Evolutionary conservation across 2,329 filamentous ascomycete genomes (phyloP).

Genomic region (Aspergillus hiratsukae): DNA sequence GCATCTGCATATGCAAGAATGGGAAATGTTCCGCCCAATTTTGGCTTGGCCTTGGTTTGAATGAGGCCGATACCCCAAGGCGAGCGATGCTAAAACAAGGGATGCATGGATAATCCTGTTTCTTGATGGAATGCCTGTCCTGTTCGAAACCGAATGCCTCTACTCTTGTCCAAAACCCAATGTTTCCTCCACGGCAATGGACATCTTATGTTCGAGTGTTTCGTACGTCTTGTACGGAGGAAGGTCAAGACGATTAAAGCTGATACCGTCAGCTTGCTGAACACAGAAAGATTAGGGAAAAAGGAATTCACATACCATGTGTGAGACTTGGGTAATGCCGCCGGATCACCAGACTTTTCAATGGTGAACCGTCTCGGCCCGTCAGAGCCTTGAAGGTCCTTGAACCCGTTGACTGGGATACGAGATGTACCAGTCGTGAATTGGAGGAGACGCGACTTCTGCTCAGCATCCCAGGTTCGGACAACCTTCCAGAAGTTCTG

Average conservation of each 20-base stretch:
- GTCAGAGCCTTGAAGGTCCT: constrained; percentile 95
- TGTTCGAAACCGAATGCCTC: constrained; percentile 8
- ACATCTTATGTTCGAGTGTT: constrained; percentile 79
- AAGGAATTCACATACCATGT: constrained; percentile 69
- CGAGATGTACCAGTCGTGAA: constrained; percentile 96
- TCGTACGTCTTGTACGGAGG: constrained; percentile 90
- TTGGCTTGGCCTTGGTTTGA: background rate
- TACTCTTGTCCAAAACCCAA: constrained; percentile 99
- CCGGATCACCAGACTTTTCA: constrained; percentile 90
- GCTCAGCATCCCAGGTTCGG: constrained; percentile 93
- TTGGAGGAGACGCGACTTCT: constrained; percentile 92
- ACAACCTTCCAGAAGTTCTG: constrained; percentile 98
- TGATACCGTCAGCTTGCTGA: constrained; percentile 33
- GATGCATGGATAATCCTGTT: constrained; percentile 9
- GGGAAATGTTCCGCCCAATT: background rate
- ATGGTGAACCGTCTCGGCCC: constrained; percentile 94
- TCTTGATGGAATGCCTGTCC: background rate
- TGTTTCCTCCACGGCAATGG: constrained; percentile 96
- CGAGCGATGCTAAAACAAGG: constrained; percentile 4
- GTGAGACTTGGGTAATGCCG: constrained; percentile 91
- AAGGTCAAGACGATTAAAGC: constrained; percentile 95
- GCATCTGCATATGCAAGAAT: background rate
- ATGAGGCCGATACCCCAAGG: background rate
- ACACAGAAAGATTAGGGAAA: background rate
- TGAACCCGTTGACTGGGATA: constrained; percentile 99